Evolutionary conservation across 2,329 filamentous ascomycete genomes (phyloP).

Genomic region (Apiospora pterosperma): DNA sequence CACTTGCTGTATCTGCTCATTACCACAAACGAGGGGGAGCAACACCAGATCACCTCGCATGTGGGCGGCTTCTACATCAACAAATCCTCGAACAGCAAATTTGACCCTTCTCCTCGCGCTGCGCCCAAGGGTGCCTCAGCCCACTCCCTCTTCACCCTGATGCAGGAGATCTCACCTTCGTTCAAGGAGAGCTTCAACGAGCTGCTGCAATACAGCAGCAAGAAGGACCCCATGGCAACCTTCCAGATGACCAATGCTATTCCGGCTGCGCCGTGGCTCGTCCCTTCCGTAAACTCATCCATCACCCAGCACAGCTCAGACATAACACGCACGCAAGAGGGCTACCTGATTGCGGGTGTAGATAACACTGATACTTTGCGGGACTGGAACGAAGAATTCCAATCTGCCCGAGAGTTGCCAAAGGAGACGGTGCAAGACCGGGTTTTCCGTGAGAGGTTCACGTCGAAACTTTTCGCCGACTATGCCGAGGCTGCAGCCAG

Average conservation of each 20-base stretch:
- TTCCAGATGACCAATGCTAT: slow-evolving; percentile 96
- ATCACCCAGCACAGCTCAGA: slow-evolving; percentile 74
- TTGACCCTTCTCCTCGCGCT: slow-evolving; percentile 80
- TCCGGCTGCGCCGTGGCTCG: slow-evolving; percentile 87
- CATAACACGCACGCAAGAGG: slow-evolving; percentile 86
- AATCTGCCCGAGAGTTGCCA: slow-evolving; percentile 90
- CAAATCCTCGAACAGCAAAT: slow-evolving; percentile 92
- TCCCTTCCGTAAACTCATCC: slow-evolving; percentile 64
- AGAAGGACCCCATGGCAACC: slow-evolving; percentile 82
- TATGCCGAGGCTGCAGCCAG: slow-evolving; percentile 94
- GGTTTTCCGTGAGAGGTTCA: slow-evolving; percentile 89
- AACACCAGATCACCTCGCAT: slow-evolving; percentile 88
- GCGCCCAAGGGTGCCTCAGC: slow-evolving; percentile 74
- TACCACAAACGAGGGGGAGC: slow-evolving; percentile 91
- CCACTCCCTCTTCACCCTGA: slow-evolving; percentile 81
- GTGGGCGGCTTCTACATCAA: slow-evolving; percentile 96
- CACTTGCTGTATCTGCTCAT: slow-evolving; percentile 88
- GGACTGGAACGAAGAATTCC: slow-evolving; percentile 99
- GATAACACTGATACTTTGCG: slow-evolving; percentile 92
- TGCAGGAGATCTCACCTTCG: slow-evolving; percentile 76
- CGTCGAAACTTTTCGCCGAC: slow-evolving; percentile 95
- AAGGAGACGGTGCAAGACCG: slow-evolving; percentile 93
- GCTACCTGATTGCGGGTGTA: slow-evolving; percentile 81
- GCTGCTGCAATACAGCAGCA: slow-evolving; percentile 80
- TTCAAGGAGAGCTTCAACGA: slow-evolving; percentile 74